Evolutionary conservation across 257 asterid species (phyloP).

Genomic region (Ilex aquifolium): DNA sequence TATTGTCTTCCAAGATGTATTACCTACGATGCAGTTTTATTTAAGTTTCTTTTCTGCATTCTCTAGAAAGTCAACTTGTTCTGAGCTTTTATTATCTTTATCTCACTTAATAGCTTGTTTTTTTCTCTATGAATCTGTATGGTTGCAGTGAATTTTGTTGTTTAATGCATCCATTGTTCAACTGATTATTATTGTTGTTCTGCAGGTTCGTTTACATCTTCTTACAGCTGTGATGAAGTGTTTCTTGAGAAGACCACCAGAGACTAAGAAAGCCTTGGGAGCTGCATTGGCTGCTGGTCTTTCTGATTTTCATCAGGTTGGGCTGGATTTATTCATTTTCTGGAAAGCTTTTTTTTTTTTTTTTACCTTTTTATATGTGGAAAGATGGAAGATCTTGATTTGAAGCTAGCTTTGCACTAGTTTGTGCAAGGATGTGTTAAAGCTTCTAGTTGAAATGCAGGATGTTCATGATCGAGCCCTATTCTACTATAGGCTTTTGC

Average conservation of each 20-base stretch:
- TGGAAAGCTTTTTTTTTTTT: neutral
- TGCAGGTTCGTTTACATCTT: conserved; percentile 91
- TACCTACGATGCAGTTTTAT: too few relatives aligned
- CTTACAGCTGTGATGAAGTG: conserved; percentile 94
- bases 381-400: neutral
- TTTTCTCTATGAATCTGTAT: too few relatives aligned
- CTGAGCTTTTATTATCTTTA: too few relatives aligned
- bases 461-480: conserved; percentile 99
- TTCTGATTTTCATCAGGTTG: conserved; percentile 98
- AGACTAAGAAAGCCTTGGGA: conserved; percentile 85
- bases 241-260: conserved; percentile 89
- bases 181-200: conserved; percentile 20
- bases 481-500: conserved; percentile 86
- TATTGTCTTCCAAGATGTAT: too few relatives aligned
- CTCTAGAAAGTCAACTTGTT: too few relatives aligned
- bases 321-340: conserved; percentile 11
- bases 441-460: conserved; percentile 40
- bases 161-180: conserved; percentile 4
- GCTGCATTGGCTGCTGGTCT: conserved; percentile 93
- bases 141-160: neutral
- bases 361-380: too few relatives aligned
- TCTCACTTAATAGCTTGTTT: too few relatives aligned
- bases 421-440: conserved; percentile 20
- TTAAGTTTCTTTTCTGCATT: too few relatives aligned
- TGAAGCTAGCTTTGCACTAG: conserved; percentile 8